Base-by-base conservation (phyloP, 2,329 filamentous ascomycete species). In the Botrytis byssoidea region DNA sequence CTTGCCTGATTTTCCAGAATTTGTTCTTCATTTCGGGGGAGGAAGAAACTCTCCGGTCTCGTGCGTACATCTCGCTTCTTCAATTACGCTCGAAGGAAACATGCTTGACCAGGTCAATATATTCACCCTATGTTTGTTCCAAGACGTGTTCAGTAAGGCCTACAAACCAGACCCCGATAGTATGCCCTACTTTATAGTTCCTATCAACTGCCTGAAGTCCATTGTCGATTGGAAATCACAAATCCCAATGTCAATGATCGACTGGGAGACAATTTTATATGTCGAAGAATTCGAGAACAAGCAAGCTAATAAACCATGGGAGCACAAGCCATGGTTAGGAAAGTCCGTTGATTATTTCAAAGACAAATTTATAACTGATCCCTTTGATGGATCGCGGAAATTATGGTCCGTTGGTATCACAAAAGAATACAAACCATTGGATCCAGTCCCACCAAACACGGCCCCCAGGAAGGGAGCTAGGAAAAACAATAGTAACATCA, bases 61-160 rank as follows among this genome's bases (percentile, higher is more conserved):
- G 3, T 87, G 88, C 16, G 79, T 84, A 0, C 81, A 85, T 0
- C 76, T 91, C 2, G 70, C 79, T 0, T 77, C 75, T 0, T 79
- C 85, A 0, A 77, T 94, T 0, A 18, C 82, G 0, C 76, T 89
- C 0, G 81, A 83, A 0, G n/a, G 64, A 0, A 79, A 83, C 0
- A 80, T 85, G 1, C 76, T 94, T 0, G 82, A 87, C 0, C 81
- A 84, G 1, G 81, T 98, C n/a, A 90, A 89, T 0, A 82, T 81
- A 0, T 97, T 96, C 80, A 97, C 93, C 0, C 83, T 97, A 59
- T 86, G 88, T 7, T 82, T 97, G 0, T 98, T 97, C 81, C 84
- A 88, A 25, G 94, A 98, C 77, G 85, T 98, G 0, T 98, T 97
- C 84, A 95, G 94, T 82, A 99, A 99, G 81, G 86, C 86, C 4